A percentile compares a stretch with the other conserved stretches of the same genome.
Evolutionary conservation across 495 filamentous ascomycete species (phyloP).

Genomic region (Xylaria longipes): DNA sequence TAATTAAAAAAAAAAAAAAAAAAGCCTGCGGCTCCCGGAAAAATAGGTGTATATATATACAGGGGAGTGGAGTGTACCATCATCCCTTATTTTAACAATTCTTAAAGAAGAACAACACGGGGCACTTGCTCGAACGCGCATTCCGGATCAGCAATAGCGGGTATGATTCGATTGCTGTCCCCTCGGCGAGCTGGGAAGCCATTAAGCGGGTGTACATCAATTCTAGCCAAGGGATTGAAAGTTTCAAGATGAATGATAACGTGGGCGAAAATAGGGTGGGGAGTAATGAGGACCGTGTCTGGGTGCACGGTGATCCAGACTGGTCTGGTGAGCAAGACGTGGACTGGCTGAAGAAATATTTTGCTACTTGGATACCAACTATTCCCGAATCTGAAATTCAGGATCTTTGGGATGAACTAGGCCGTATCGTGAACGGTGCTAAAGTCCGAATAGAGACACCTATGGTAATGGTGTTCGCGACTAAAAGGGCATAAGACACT

Average conservation of each 20-base stretch:
- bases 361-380: neutral
- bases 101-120: neutral
- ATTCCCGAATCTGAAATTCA: neutral
- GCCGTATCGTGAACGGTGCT: neutral
- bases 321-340: conserved; percentile 1
- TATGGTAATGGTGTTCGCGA: neutral
- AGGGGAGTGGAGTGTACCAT: no score
- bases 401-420: conserved; percentile 13
- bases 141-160: neutral
- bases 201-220: conserved; percentile 15
- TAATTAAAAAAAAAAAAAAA: no score
- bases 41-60: no score
- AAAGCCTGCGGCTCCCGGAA: no score
- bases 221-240: neutral
- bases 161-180: neutral
- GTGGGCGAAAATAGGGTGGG: neutral
- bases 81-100: no score
- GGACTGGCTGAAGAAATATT: conserved; percentile 5
- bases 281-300: neutral
- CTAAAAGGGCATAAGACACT: conserved; percentile 1
- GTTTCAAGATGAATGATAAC: neutral
- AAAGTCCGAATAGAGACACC: neutral
- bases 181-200: neutral
- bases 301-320: neutral
- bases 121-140: neutral